phyloP scores from a whole-genome alignment of 495 filamentous ascomycete species.

The Penicillium alfredii region DNA sequence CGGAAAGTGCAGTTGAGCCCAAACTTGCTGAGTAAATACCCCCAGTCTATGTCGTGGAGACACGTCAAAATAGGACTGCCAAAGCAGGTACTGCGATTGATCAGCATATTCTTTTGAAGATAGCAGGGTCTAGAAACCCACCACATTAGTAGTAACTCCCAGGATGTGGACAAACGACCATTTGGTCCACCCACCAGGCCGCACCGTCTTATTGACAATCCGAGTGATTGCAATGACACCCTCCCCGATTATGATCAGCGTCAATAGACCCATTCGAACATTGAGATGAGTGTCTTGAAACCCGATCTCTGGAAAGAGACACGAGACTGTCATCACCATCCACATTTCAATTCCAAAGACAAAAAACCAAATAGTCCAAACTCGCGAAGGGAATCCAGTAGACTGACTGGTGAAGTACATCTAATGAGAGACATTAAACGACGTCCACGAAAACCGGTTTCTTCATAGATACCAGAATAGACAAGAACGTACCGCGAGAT shows the following conservation, averaged over 20 bases:
- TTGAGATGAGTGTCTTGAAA: conserved; percentile 63
- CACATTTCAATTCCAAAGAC: conserved; percentile 50
- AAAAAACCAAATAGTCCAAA: conserved; percentile 57
- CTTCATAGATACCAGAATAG: no score
- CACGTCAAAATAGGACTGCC: conserved; percentile 68
- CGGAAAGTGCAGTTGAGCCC: conserved; percentile 64
- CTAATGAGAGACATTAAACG: no score
- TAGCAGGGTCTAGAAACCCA: conserved; percentile 31
- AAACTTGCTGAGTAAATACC: conserved; percentile 53
- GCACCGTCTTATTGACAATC: conserved; percentile 51
- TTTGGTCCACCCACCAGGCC: conserved; percentile 44
- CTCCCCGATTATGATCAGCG: conserved; percentile 65
- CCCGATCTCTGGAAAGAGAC: conserved; percentile 47
- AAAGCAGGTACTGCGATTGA: conserved; percentile 52
- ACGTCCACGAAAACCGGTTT: no score
- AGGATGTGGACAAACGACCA: conserved; percentile 48
- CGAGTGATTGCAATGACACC: conserved; percentile 51
- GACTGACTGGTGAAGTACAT: conserved; percentile 33
- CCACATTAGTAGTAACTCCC: conserved; percentile 40
- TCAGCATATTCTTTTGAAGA: conserved; percentile 6
- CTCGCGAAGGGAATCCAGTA: conserved; percentile 21
- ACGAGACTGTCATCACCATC: conserved; percentile 50
- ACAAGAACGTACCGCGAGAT: conserved; percentile 44
- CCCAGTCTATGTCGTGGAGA: conserved; percentile 34
- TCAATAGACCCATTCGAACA: conserved; percentile 60